Conservation (phyloP, 805 yeast genomes). For the Kodamaea hsintzibuensis region DNA sequence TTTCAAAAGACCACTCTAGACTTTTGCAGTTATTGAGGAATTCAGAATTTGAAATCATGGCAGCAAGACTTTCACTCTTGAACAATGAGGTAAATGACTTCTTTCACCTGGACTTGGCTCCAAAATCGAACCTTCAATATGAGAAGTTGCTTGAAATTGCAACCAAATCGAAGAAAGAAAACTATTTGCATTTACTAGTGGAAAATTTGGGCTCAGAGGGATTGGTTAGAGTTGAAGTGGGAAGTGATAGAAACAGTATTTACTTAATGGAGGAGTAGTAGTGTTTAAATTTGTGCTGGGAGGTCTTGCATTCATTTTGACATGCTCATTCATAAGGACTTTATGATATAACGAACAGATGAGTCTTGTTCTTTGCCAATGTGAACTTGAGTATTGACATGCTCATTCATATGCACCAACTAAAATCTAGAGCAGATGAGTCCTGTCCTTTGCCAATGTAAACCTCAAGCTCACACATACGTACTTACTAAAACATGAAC, state of each 20-base stretch:
- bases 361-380: too few relatives aligned
- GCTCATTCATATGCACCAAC: too few relatives aligned
- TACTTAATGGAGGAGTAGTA: slow-evolving; percentile 13
- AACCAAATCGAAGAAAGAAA: neutral
- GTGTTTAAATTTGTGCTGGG: too few relatives aligned
- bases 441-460: too few relatives aligned
- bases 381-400: too few relatives aligned
- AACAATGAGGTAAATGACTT: slow-evolving; percentile 16
- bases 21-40: slow-evolving; percentile 24
- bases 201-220: slow-evolving; percentile 23
- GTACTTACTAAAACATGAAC: too few relatives aligned
- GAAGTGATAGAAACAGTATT: slow-evolving; percentile 13
- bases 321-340: too few relatives aligned
- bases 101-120: slow-evolving; percentile 10
- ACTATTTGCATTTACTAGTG: slow-evolving; percentile 14
- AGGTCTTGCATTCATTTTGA: too few relatives aligned
- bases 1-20: slow-evolving; percentile 23
- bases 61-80: slow-evolving; percentile 23
- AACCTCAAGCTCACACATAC: too few relatives aligned
- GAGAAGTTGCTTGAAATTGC: slow-evolving; percentile 19
- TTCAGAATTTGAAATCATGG: slow-evolving; percentile 28
- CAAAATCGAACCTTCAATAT: slow-evolving; percentile 12
- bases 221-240: slow-evolving; percentile 21
- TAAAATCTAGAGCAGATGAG: too few relatives aligned
- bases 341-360: too few relatives aligned